Conservation (phyloP, 2,329 filamentous ascomycete species). For the Fusarium miscanthi region DNA sequence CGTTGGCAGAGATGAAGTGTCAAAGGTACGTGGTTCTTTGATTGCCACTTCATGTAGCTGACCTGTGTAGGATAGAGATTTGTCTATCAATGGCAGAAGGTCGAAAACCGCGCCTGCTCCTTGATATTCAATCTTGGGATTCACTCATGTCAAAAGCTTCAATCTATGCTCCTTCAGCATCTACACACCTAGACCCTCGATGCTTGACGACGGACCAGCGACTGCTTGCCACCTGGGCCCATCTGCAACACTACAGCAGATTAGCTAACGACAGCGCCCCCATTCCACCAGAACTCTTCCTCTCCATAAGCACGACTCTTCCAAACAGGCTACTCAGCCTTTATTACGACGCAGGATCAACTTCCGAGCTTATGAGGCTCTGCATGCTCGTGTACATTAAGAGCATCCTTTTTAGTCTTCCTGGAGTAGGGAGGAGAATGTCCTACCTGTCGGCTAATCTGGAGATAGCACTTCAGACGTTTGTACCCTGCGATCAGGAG, state of each 20-base stretch:
- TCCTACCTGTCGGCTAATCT: fast-evolving
- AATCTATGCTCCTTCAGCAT: fast-evolving
- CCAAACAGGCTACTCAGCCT: not conserved
- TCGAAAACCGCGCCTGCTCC: not conserved
- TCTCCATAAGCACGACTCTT: not conserved
- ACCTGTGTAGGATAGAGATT: not conserved
- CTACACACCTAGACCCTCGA: fast-evolving
- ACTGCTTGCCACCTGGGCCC: fast-evolving
- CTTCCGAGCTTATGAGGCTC: fast-evolving
- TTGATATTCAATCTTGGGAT: not conserved
- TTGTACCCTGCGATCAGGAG: fast-evolving
- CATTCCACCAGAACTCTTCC: not conserved
- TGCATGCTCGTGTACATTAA: not conserved
- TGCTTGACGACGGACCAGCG: fast-evolving
- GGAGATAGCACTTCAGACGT: fast-evolving
- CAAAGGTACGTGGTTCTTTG: fast-evolving
- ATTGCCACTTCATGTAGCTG: fast-evolving
- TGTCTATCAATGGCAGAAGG: not conserved
- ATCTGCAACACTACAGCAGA: not conserved
- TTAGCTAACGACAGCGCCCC: fast-evolving
- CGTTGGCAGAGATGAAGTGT: not conserved
- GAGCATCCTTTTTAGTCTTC: not conserved
- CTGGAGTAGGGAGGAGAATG: not conserved
- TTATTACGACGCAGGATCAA: not conserved
- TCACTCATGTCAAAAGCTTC: not conserved